Base-by-base conservation (phyloP, 805 yeast genomes). In the Candida tallmaniae region DNA sequence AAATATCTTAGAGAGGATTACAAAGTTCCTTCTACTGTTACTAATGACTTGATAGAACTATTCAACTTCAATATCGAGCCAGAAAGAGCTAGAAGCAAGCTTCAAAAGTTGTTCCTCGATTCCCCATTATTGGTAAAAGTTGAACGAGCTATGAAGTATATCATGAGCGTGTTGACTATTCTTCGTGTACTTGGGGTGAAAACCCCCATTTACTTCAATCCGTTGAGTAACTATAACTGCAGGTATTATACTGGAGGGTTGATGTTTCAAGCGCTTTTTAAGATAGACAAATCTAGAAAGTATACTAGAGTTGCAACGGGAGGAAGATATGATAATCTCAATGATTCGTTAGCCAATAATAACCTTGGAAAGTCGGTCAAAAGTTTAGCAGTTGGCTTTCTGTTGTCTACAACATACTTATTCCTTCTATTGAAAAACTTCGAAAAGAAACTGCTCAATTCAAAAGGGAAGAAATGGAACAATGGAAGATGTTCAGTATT, bases 241-340 rank as follows among this genome's bases (percentile, higher is more conserved):
- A 73, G 79, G 7, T 90, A 87, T 52, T 93, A 89, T 52, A 65
- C 70, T 24, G 78, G 79, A 12, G 95, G 95, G 0, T 61, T 89
- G 2, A 87, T 93, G 95, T 93, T 90, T 53, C 95, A 87, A 46
- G 86, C 84, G 0, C 74, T 87, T 1, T 74, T 78, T 43, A 83
- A 85, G 35, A 80, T 78, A 3, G 78, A 69, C 47, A 70, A 48
- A 41, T 68, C 51, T 42, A 54, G 53, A 48, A 63, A 65, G 5
- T 67, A 81, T 21, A 42, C 63, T 0, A 43, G 70, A 26, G 64
- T 93, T 26, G 93, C 93, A 11, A 90, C 93, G 0, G 99, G 99
- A 29, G 99, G 99, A 2, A 67, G 99, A 36, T 93, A 88, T 52
- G 97, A 90, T 49, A 65, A 68, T 14, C 66, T 93, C 44, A 74